These are phyloP conservation scores for Neospermospora avenae DNA, from an alignment of 2,329 filamentous ascomycete genomes.

Conservation along the genomic window DNA sequence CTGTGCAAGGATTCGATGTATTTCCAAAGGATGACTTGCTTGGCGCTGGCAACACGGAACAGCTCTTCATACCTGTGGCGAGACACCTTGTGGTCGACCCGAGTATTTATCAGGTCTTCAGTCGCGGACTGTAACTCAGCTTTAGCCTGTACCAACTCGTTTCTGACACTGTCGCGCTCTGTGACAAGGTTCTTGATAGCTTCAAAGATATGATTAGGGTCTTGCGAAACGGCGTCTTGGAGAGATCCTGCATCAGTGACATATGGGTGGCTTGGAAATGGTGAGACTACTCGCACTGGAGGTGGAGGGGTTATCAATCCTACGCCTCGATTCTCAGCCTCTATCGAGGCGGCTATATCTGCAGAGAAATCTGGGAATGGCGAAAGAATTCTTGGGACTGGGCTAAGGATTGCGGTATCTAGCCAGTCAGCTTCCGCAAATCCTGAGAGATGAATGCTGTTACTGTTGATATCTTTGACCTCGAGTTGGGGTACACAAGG, in stretches of 20 bases:
- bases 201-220: constrained; percentile 5
- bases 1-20: constrained; percentile 7
- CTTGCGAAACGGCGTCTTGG: background rate
- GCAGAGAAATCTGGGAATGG: background rate
- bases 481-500: background rate
- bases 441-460: background rate
- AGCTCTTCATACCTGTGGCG: constrained; percentile 5
- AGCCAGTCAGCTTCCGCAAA: background rate
- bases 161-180: constrained; percentile 4
- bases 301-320: background rate
- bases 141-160: background rate
- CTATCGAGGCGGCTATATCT: background rate
- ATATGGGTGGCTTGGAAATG: background rate
- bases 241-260: constrained; percentile 11
- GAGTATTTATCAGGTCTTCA: background rate
- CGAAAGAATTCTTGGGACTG: background rate
- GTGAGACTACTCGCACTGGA: background rate
- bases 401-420: background rate
- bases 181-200: constrained; percentile 2
- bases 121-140: background rate
- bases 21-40: constrained; percentile 19
- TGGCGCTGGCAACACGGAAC: constrained; percentile 1
- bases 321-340: background rate
- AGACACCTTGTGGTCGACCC: constrained; percentile 5
- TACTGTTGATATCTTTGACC: background rate